A percentile compares a stretch with the other conserved stretches of the same genome.
Evolutionary conservation across 2,329 filamentous ascomycete species (phyloP).

Genomic region (Cladorrhinum sp.): DNA sequence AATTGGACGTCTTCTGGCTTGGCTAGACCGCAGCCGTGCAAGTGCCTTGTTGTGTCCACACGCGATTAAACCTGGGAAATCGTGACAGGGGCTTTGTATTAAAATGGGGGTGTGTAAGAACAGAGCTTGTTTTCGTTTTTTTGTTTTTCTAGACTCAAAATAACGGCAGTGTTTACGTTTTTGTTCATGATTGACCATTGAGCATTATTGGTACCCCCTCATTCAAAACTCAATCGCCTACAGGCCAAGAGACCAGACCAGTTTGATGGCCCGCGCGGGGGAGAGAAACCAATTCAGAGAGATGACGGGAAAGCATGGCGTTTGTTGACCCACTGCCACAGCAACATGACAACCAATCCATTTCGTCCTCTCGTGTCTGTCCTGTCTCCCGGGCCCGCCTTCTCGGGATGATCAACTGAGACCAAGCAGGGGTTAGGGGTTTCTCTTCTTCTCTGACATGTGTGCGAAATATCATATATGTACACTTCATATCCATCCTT

Average conservation of each 20-base stretch:
- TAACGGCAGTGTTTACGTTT: neutral
- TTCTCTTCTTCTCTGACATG: neutral
- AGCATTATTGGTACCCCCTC: neutral
- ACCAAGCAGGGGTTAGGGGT: neutral
- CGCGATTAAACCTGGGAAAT: neutral
- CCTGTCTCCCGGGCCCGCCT: neutral
- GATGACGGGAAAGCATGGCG: neutral
- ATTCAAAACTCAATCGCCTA: neutral
- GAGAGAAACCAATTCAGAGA: neutral
- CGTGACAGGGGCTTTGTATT: neutral
- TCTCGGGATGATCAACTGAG: neutral
- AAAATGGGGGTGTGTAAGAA: neutral
- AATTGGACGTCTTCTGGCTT: conserved; percentile 16
- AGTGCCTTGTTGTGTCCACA: neutral
- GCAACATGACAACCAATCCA: conserved; percentile 14
- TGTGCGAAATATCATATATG: too few relatives aligned
- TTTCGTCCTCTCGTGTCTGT: neutral
- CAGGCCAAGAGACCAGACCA: neutral
- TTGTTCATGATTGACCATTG: neutral
- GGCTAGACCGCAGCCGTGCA: conserved; percentile 9
- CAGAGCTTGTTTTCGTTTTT: neutral
- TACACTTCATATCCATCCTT: neutral
- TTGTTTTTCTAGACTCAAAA: neutral
- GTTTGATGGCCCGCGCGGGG: conserved; percentile 1
- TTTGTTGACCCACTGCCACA: conserved; percentile 11